These are phyloP conservation scores for Dinochytrium kinnereticum DNA, from an alignment of 371 early-diverging fungal genomes.

Conservation along the genomic window DNA sequence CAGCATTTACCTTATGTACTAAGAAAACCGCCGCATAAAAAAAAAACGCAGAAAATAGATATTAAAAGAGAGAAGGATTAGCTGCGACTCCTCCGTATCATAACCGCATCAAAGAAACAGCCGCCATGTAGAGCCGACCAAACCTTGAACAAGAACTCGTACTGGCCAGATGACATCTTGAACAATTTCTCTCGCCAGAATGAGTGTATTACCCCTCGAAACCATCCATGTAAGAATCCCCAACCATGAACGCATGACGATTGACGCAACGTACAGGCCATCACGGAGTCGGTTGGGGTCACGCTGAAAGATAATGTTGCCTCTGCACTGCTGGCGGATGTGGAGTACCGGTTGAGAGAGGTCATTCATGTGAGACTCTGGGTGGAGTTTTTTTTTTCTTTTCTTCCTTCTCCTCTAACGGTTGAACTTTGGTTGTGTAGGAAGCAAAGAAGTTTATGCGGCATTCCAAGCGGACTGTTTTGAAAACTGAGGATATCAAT, in stretches of 20 bases:
- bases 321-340: constrained; percentile 89
- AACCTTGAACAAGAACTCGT: constrained; percentile 37
- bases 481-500: constrained; percentile 94
- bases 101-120: too few species aligned
- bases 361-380: constrained; percentile 83
- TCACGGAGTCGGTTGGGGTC: constrained; percentile 93
- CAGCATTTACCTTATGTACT: neutral
- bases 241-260: neutral
- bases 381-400: too few species aligned
- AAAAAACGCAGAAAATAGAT: neutral
- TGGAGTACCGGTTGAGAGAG: constrained; percentile 97
- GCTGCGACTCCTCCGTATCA: too few species aligned
- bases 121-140: too few species aligned
- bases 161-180: constrained; percentile 2
- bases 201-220: constrained; percentile 29
- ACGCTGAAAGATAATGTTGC: constrained; percentile 92
- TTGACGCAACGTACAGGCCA: constrained; percentile 56
- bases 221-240: constrained; percentile 26
- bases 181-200: neutral
- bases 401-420: too few species aligned
- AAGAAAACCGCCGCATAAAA: neutral
- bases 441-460: constrained; percentile 99
- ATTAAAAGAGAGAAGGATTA: too few species aligned
- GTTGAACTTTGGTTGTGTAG: constrained; percentile 49
- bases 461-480: constrained; percentile 87